Conservation (phyloP, 2,329 filamentous ascomycete species). For the Claviceps humidiphila region DNA sequence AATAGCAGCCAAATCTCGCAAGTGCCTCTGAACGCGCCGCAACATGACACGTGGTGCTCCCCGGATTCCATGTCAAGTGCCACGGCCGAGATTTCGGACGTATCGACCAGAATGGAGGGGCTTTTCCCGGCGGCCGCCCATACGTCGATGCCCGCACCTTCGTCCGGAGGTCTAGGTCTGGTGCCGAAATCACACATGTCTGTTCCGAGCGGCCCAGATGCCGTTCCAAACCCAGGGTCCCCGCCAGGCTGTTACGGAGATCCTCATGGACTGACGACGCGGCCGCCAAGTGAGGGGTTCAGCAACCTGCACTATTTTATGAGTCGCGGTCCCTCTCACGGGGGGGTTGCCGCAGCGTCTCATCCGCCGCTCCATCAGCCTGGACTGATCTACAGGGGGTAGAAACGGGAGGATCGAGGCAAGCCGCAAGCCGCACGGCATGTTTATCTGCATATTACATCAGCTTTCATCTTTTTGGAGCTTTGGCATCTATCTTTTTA, state of each 20-base stretch:
- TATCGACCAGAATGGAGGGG: neutral
- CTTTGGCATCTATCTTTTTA: too few species aligned
- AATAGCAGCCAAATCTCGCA: neutral
- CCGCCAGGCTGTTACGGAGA: neutral
- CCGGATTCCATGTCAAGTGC: neutral
- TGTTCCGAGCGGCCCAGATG: neutral
- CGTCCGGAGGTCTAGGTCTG: neutral
- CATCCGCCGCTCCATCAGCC: neutral
- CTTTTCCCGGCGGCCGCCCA: neutral
- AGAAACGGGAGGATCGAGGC: neutral
- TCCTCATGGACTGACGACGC: neutral
- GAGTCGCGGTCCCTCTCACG: neutral
- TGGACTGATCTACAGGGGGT: neutral
- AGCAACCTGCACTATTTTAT: neutral
- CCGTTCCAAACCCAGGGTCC: neutral
- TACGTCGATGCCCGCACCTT: neutral
- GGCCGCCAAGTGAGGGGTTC: neutral
- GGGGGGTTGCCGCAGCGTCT: neutral
- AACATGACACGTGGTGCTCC: neutral
- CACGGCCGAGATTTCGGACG: neutral
- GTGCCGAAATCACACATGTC: neutral
- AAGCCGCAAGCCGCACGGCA: neutral
- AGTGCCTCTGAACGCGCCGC: neutral
- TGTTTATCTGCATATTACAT: neutral
- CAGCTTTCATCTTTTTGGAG: too few species aligned